Evolutionary conservation across 2,329 filamentous ascomycete species (phyloP), one percentile per base, ranked within the genome.

Genomic region (Neofusicoccum parvum): DNA sequence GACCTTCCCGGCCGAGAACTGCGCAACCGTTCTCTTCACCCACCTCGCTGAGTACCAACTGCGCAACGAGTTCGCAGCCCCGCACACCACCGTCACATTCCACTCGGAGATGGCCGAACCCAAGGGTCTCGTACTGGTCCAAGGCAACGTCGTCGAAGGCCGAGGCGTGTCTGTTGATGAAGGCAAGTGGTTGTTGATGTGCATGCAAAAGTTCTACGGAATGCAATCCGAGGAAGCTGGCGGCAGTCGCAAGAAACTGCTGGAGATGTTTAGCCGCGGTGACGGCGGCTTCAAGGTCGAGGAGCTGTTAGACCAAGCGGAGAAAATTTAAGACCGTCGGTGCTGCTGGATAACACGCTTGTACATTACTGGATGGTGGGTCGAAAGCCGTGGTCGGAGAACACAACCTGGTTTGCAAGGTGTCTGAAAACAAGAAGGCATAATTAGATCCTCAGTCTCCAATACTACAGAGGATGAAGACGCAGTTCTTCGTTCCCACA

Each of bases 11-110:
- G 85, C 88, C 0, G 82, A 83, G 2, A 79, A 84, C 1, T 83
- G 82, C 0, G 79, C 80, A 0, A 86, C 80, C 37, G 80, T 98
- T 5, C 88, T 99, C 39, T 98, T 99, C 80, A 99, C 95, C 0
- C 91, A 95, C 74, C 85, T 99, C 37, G 94, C 92, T 15, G 92
- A 97, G 76, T 99, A 91, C 82, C 97, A 98, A 83, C 81, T 92
- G 66, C 86, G 94, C 60, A 94, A 94, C 60, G 92, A 97, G 78
- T 99, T 88, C 74, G 92, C 92, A 50, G 88, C 90, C 78, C 94
- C 95, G 53, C 95, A 99, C 75, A 99, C 95, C 0, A 97, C 92
- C 2, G 83, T 98, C 64, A 97, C 94, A 46, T 93, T 98, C 78
- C 92, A 99, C 79, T 81, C 90, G 15, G 95, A 99, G 77, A 80